Evolutionary conservation across 1,139 yeast genomes (phyloP).

Genomic region (Blastobotrys proliferans): DNA sequence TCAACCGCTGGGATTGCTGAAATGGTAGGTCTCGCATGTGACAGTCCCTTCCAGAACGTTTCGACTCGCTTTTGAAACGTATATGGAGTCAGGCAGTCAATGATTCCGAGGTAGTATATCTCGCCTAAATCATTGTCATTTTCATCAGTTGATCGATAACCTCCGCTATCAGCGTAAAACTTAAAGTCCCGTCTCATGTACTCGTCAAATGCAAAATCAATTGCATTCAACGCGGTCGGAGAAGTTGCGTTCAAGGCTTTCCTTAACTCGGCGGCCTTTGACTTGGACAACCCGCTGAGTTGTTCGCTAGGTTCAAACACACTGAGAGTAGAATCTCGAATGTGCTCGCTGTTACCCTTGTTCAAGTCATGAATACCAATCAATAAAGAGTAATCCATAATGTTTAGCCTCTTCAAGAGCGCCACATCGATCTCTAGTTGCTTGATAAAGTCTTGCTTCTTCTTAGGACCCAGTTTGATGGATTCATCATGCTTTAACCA

Average conservation of each 20-base stretch:
- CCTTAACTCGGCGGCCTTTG: constrained; percentile 35
- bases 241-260: constrained; percentile 36
- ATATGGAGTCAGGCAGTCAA: constrained; percentile 89
- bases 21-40: constrained; percentile 63
- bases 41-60: constrained; percentile 77
- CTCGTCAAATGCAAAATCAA: constrained; percentile 32
- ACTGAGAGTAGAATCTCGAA: constrained; percentile 36
- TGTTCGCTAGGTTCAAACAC: constrained; percentile 37
- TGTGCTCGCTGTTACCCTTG: constrained; percentile 48
- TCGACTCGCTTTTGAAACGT: constrained; percentile 73
- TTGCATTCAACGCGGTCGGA: constrained; percentile 35
- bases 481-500: constrained; percentile 67
- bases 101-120: constrained; percentile 87
- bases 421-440: constrained; percentile 76
- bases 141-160: constrained; percentile 70
- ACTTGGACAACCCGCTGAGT: too few species aligned
- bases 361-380: constrained; percentile 80
- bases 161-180: constrained; percentile 83
- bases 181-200: constrained; percentile 37
- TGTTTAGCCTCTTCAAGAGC: constrained; percentile 66
- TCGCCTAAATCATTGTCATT: constrained; percentile 59
- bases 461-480: constrained; percentile 69
- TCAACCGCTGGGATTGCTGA: constrained; percentile 90
- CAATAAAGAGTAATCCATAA: constrained; percentile 92
- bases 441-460: constrained; percentile 52